Conservation (phyloP, 495 filamentous ascomycete genomes). For the Tuber brumale region DNA sequence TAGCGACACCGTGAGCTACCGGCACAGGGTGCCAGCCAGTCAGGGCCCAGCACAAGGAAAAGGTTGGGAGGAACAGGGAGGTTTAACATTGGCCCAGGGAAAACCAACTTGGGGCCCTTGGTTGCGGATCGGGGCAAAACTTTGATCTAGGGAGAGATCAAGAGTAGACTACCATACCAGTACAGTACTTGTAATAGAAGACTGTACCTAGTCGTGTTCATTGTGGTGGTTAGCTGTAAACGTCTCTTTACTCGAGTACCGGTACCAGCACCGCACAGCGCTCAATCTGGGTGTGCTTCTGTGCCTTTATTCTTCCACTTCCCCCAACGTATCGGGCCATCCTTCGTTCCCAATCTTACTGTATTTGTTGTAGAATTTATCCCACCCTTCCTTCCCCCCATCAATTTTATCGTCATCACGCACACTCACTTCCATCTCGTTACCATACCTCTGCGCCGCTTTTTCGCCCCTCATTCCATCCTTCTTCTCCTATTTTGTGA, state of each 20-base stretch:
- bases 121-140: background rate
- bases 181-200: background rate
- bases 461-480: background rate
- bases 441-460: background rate
- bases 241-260: background rate
- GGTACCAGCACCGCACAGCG: background rate
- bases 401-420: background rate
- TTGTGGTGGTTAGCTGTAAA: background rate
- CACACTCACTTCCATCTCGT: conserved; percentile 2
- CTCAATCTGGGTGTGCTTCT: background rate
- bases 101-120: background rate
- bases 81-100: background rate
- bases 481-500: background rate
- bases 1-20: background rate
- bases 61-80: background rate
- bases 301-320: background rate
- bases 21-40: background rate
- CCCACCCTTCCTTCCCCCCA: background rate
- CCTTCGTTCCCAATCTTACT: background rate
- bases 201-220: background rate
- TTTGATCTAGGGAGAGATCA: background rate
- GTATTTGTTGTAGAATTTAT: background rate
- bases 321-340: background rate
- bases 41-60: background rate
- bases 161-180: background rate